Conservation (phyloP, 768 basidiomycete species). For the Mycena sanguinolenta region DNA sequence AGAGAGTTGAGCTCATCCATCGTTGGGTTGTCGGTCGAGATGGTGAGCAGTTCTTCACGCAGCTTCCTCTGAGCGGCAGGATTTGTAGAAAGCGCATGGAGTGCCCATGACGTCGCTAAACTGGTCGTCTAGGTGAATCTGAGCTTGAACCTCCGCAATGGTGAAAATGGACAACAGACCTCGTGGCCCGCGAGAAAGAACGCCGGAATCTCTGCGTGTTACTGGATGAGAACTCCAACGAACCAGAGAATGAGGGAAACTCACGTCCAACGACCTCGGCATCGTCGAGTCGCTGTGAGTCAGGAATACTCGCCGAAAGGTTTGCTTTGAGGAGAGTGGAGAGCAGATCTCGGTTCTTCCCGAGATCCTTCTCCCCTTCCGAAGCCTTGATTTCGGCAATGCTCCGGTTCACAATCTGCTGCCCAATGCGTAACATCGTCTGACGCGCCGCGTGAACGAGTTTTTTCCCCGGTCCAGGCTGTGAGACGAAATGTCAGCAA, state of each 20-base stretch:
- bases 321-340: slow-evolving; percentile 65
- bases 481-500: background rate
- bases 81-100: slow-evolving; percentile 54
- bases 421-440: slow-evolving; percentile 54
- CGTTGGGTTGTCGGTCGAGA: slow-evolving; percentile 50
- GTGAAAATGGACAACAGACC: slow-evolving; percentile 33
- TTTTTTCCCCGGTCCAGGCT: slow-evolving; percentile 9
- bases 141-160: background rate
- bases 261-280: slow-evolving; percentile 55
- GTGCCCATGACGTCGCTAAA: slow-evolving; percentile 51
- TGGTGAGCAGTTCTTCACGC: slow-evolving; percentile 55
- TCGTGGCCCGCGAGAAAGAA: slow-evolving; percentile 55
- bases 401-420: slow-evolving; percentile 52
- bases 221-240: background rate
- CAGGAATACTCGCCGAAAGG: slow-evolving; percentile 60
- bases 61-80: slow-evolving; percentile 57
- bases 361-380: slow-evolving; percentile 32
- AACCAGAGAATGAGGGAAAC: slow-evolving; percentile 29
- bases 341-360: slow-evolving; percentile 59
- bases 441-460: slow-evolving; percentile 38
- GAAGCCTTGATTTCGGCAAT: slow-evolving; percentile 47
- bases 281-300: slow-evolving; percentile 58
- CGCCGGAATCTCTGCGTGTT: slow-evolving; percentile 52
- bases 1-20: slow-evolving; percentile 58
- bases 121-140: slow-evolving; percentile 5